Percentiles rank a stretch among this genome's conserved stretches.
These are phyloP conservation scores for Diaporthe longicolla DNA, from an alignment of 2,329 filamentous ascomycete genomes.

Conservation along the genomic window DNA sequence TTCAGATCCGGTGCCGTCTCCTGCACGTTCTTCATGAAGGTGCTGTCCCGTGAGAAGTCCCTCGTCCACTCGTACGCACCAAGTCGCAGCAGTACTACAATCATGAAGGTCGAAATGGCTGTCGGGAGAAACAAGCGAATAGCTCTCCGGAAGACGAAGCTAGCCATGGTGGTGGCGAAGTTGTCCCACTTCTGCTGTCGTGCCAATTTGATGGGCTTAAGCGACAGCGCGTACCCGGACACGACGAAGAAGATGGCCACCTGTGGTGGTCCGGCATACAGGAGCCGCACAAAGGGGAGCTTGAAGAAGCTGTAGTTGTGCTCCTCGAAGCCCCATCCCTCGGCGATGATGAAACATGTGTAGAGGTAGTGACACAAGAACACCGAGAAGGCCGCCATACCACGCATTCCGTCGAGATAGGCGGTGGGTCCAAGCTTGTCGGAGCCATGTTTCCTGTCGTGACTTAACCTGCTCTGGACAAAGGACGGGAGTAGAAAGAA, in stretches of 20 bases:
- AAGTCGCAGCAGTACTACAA: slow-evolving; percentile 59
- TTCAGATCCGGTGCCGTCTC: slow-evolving; percentile 62
- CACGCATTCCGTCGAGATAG: slow-evolving; percentile 72
- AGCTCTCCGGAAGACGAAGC: slow-evolving; percentile 65
- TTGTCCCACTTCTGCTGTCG: slow-evolving; percentile 50
- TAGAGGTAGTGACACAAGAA: slow-evolving; percentile 71
- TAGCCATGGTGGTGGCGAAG: slow-evolving; percentile 62
- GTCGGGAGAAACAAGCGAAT: slow-evolving; percentile 68
- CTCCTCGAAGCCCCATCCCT: slow-evolving; percentile 62
- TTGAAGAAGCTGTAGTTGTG: slow-evolving; percentile 63
- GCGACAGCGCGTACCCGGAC: slow-evolving; percentile 72
- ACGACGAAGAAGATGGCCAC: slow-evolving; percentile 75
- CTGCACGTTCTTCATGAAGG: slow-evolving; percentile 62
- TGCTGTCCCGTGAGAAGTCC: slow-evolving; percentile 59
- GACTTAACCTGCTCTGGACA: slow-evolving; percentile 59
- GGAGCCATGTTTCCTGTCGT: slow-evolving; percentile 54
- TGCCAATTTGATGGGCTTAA: slow-evolving; percentile 63
- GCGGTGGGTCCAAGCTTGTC: slow-evolving; percentile 65
- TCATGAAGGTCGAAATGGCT: slow-evolving; percentile 63
- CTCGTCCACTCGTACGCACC: slow-evolving; percentile 65
- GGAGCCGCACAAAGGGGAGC: slow-evolving; percentile 67
- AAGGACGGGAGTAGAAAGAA: slow-evolving; percentile 69
- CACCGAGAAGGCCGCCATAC: slow-evolving; percentile 68
- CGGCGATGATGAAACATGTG: slow-evolving; percentile 65
- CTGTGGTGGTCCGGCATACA: slow-evolving; percentile 69